Evolutionary conservation across 2,329 filamentous ascomycete genomes (phyloP).

Genomic region (Alternaria solani): DNA sequence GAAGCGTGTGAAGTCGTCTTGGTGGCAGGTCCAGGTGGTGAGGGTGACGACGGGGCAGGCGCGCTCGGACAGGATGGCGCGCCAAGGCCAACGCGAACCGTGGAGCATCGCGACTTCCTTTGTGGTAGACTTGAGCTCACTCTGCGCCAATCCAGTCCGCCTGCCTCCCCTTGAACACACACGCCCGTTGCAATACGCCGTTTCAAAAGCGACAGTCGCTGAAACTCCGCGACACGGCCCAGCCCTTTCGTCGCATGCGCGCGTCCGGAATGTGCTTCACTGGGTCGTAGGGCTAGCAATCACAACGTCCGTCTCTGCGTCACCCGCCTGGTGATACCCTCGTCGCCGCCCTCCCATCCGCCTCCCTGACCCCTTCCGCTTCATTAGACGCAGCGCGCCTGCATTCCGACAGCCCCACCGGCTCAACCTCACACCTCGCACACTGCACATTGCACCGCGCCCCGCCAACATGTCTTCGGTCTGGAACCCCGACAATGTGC

Average conservation of each 20-base stretch:
- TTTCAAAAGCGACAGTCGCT: neutral
- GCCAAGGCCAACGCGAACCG: constrained; percentile 27
- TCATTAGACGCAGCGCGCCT: constrained; percentile 19
- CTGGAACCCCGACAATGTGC: constrained; percentile 96
- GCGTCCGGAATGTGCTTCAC: constrained; percentile 40
- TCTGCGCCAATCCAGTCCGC: neutral
- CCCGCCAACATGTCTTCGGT: constrained; percentile 61
- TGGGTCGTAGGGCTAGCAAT: constrained; percentile 43
- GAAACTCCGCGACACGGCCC: constrained; percentile 7
- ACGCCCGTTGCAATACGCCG: neutral
- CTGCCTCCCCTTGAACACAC: neutral
- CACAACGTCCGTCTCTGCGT: constrained; percentile 36
- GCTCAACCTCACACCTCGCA: constrained; percentile 19
- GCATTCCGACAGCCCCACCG: constrained; percentile 17
- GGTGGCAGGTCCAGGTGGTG: neutral
- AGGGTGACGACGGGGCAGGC: constrained; percentile 13
- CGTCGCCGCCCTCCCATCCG: constrained; percentile 31
- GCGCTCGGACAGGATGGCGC: constrained; percentile 18
- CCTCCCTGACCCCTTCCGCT: constrained; percentile 17
- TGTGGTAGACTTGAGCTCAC: neutral
- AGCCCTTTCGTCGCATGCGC: constrained; percentile 33
- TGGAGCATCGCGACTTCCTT: constrained; percentile 35
- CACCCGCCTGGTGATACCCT: constrained; percentile 40
- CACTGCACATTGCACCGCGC: constrained; percentile 18
- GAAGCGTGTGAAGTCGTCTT: neutral